Base-by-base conservation (phyloP, 176 grass and related monocot genomes). In the Elymus sibiricus region DNA sequence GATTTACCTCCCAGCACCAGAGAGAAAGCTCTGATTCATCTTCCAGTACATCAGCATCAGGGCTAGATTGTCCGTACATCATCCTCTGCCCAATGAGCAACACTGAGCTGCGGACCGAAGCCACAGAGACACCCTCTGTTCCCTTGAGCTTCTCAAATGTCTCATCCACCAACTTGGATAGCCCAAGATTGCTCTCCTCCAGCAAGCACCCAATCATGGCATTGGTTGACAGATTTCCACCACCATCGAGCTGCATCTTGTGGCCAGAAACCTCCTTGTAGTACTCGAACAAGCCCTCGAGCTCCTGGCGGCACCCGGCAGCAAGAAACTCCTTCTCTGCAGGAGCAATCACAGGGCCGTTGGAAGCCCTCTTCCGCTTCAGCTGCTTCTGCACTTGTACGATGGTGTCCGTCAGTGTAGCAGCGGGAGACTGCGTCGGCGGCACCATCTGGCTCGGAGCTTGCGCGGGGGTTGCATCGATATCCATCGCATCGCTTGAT, bases 1-100 rank as follows among this genome's bases (percentile, higher is more conserved):
- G 75, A 49, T 77, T 85, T 87, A 86, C 95, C 95, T 98, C 93
- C 95, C 95, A 98, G 77, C 95, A 98, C 95, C 95, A 95, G 40
- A 98, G 80, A 55, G 91, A 90, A 6, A 58, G 32, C 14, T 93
- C 91, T 2, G 93, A 93, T 73, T 95, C 87, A 87, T 98, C 95
- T 53, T 98, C 95, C 34, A 98, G 19, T 12, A 98, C 91, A 92
- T 98, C 93, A 74, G 93, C 90, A 74, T 98, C 93, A 1, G 72
- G 74, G n/a, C 78, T 87, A 21, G 87, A 87, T 6, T 84, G 49
- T 9, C 95, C 93, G 56, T 98, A 98, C 93, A 89, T 86, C 81
- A 87, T 79, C 88, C 95, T 92, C 87, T 95, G 93, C 28, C 95
- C 95, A 35, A 92, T 78, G 38, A 88, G 90, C 28, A 98, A 91